Base-by-base conservation (phyloP, 2,329 filamentous ascomycete genomes). In the Neurospora sp. region DNA sequence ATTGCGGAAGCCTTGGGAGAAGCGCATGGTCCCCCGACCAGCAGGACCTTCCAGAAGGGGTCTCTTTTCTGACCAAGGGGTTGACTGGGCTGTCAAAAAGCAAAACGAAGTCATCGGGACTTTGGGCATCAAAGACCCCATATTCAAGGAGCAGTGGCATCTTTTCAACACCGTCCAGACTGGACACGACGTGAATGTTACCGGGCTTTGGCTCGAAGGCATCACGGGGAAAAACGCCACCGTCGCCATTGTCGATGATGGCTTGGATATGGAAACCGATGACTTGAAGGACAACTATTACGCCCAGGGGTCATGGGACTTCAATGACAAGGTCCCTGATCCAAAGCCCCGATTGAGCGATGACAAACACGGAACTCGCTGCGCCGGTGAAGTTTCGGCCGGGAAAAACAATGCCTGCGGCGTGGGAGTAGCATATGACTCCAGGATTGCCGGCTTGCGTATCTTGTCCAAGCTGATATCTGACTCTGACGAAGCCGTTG, bases 131-230 rank as follows among this genome's bases (percentile, higher is more conserved):
- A 80, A 83, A 39, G 96, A 99, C 77, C 96, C 96, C 19, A 97
- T 97, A 68, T 99, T 98, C 81, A 84, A 87, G 57, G 91, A 96
- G 70, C 96, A 99, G 81, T 99, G 96, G 96, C 96, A 99, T 84
- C 83, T 99, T 66, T 90, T 91, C 82, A 99, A 99, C 78, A 85
- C 91, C 0, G 78, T 91, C 6, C 89, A 97, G 75, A 78, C 88
- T 0, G 95, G 94, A 6, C 92, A 98, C 80, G 96, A 99, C 78
- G 87, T 99, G 77, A 99, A 99, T 76, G 93, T 98, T n/a, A 97
- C 93, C 0, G 93, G 90, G 12, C 86, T 98, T 6, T 99, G 96
- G 96, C 79, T 92, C 75, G 88, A 96, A 75, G 95, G 94, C 4
- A 90, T 97, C 70, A 98, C 95, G 0, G 96, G 96, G 69, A 88